phyloP scores from a whole-genome alignment of 2,329 filamentous ascomycete genomes.

The Cryphonectria radicalis region DNA sequence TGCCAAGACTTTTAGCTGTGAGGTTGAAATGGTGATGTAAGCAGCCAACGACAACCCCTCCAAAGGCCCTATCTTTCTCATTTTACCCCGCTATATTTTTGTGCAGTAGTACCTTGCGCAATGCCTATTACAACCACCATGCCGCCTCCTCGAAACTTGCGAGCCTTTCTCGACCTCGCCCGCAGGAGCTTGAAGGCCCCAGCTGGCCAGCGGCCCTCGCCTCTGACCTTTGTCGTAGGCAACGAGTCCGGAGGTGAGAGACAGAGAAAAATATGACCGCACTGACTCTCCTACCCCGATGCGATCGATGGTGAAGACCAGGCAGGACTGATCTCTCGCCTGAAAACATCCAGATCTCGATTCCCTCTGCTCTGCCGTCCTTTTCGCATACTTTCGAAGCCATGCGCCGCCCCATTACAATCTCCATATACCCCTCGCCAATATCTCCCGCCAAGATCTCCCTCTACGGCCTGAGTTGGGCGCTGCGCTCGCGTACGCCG shows the following conservation, averaged over 20 bases:
- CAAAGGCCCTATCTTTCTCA: background rate
- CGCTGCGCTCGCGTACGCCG: slow-evolving; percentile 65
- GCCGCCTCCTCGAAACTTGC: slow-evolving; percentile 40
- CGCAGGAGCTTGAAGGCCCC: slow-evolving; percentile 51
- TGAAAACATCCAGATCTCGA: slow-evolving; percentile 66
- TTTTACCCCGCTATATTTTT: slow-evolving; percentile 8
- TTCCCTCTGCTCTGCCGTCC: slow-evolving; percentile 74
- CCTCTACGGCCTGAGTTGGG: slow-evolving; percentile 73
- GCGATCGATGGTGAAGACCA: background rate
- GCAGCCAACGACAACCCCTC: slow-evolving; percentile 11
- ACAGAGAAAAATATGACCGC: no score
- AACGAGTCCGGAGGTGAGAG: slow-evolving; percentile 67
- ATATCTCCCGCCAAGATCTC: slow-evolving; percentile 71
- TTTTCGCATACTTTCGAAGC: slow-evolving; percentile 75
- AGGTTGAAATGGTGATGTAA: slow-evolving; percentile 9
- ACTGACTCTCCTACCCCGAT: no score
- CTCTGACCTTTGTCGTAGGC: slow-evolving; percentile 66
- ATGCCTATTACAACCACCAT: slow-evolving; percentile 12
- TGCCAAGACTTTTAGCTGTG: background rate
- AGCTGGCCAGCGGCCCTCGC: slow-evolving; percentile 47
- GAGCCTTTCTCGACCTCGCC: slow-evolving; percentile 56
- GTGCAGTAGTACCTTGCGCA: background rate
- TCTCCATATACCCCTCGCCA: slow-evolving; percentile 73
- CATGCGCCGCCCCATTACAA: slow-evolving; percentile 53
- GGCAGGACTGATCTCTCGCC: background rate